phyloP scores from a whole-genome alignment of 2,329 filamentous ascomycete species.

The Ceratocystis alfenasii region DNA sequence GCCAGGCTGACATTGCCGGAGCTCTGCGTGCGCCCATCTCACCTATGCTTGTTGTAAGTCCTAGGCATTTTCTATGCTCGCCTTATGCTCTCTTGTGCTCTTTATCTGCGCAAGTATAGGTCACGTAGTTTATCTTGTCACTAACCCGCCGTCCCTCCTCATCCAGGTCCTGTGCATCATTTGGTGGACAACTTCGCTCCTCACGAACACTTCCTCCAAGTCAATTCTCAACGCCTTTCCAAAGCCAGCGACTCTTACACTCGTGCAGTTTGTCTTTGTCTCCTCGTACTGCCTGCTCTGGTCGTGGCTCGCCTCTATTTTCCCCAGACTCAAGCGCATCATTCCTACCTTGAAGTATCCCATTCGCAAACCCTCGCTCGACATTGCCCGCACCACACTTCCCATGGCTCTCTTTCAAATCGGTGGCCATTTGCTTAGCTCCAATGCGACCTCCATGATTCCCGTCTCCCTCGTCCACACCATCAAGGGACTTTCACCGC shows the following conservation, averaged over 20 bases:
- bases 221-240: slow-evolving; percentile 86
- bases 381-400: slow-evolving; percentile 77
- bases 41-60: slow-evolving; percentile 66
- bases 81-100: background rate
- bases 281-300: slow-evolving; percentile 74
- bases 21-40: slow-evolving; percentile 84
- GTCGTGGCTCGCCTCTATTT: slow-evolving; percentile 60
- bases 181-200: slow-evolving; percentile 91
- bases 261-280: slow-evolving; percentile 89
- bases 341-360: slow-evolving; percentile 74
- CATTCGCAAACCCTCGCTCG: slow-evolving; percentile 65
- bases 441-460: slow-evolving; percentile 85
- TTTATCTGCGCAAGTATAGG: background rate
- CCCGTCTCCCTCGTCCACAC: slow-evolving; percentile 96
- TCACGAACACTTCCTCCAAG: slow-evolving; percentile 97
- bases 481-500: slow-evolving; percentile 90
- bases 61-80: background rate
- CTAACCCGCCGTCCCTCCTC: slow-evolving; percentile 3
- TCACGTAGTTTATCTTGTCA: background rate
- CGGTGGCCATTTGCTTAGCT: slow-evolving; percentile 83
- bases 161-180: slow-evolving; percentile 66
- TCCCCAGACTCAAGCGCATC: slow-evolving; percentile 56
- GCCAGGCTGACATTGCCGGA: slow-evolving; percentile 85
- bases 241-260: slow-evolving; percentile 80
- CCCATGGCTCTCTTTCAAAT: slow-evolving; percentile 89